Base-by-base conservation (phyloP, 805 yeast genomes). In the Candida maesae region DNA sequence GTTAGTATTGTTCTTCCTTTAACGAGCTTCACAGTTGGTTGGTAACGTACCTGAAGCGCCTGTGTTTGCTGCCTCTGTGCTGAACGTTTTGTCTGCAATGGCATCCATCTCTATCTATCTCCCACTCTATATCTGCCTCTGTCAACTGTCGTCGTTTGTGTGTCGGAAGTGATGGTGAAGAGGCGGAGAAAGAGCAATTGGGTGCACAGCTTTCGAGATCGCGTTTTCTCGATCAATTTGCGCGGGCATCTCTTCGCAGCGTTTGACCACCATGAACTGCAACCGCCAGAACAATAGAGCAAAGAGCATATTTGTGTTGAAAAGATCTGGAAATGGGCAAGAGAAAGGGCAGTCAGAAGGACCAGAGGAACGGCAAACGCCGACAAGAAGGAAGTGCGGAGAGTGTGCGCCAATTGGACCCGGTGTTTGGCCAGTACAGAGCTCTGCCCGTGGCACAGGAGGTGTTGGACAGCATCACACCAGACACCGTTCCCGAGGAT, bases 81-180 rank as follows among this genome's bases (percentile, higher is more conserved):
- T 47, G 60, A 79, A 78, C 8, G 73, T 72, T 38, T 78, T 65
- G 45, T 80, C 87, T 4, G 85, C 70, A 32, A 81, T 81, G 14
- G 79, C 85, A 56, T 81, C 88, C 88, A 81, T 81, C 33, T 26
- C n/a, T 12, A 26, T 12, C 14, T 6, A 26, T 26, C n/a, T 26
- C 29, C n/a, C n/a, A n/a, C n/a, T n/a, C n/a, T n/a, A n/a, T n/a
- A n/a, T n/a, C n/a, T n/a, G n/a, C n/a, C n/a, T n/a, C n/a, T n/a
- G n/a, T n/a, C n/a, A n/a, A n/a, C n/a, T n/a, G n/a, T n/a, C n/a
- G n/a, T n/a, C n/a, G n/a, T n/a, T n/a, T n/a, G n/a, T n/a, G n/a
- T n/a, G n/a, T n/a, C n/a, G n/a, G n/a, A n/a, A n/a, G n/a, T n/a
- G n/a, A n/a, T n/a, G n/a, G n/a, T n/a, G n/a, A n/a, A n/a, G n/a